These are phyloP conservation scores for Verticillium dahliae DNA, from an alignment of 2,329 filamentous ascomycete species.

Conservation along the genomic window DNA sequence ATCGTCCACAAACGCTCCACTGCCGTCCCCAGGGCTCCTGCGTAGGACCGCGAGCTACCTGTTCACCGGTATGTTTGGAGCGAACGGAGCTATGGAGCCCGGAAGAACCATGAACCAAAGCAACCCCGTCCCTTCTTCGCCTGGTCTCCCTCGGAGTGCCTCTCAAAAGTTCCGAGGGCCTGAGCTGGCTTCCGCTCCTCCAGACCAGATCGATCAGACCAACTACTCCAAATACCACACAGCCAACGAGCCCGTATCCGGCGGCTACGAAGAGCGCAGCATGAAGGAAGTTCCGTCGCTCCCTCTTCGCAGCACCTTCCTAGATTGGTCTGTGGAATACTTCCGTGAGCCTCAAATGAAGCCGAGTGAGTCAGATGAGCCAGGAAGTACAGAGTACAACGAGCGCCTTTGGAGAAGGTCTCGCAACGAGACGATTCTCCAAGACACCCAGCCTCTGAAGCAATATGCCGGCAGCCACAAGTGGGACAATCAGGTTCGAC, in stretches of 20 bases:
- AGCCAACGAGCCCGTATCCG: conserved; percentile 72
- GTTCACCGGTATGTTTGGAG: conserved; percentile 39
- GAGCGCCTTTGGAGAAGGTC: conserved; percentile 87
- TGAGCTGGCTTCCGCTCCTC: conserved; percentile 45
- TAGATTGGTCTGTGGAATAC: conserved; percentile 96
- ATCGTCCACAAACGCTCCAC: conserved; percentile 26
- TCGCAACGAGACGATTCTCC: conserved; percentile 86
- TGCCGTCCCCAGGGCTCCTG: conserved; percentile 50
- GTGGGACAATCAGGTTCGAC: conserved; percentile 78
- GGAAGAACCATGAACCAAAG: conserved; percentile 6
- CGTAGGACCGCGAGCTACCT: conserved; percentile 59
- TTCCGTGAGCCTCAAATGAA: conserved; percentile 99
- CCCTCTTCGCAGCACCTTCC: conserved; percentile 75
- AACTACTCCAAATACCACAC: conserved; percentile 66
- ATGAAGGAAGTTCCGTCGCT: conserved; percentile 54
- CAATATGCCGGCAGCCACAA: conserved; percentile 76
- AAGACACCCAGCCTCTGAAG: conserved; percentile 90
- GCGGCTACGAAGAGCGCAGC: conserved; percentile 61
- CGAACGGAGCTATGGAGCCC: not conserved
- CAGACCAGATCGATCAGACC: conserved; percentile 67
- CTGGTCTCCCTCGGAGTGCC: conserved; percentile 26
- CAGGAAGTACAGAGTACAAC: conserved; percentile 94
- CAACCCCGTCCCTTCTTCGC: conserved; percentile 17
- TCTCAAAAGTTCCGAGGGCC: conserved; percentile 34
- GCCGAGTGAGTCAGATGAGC: conserved; percentile 89